Evolutionary conservation across 176 grass and related monocot species (phyloP).

Genomic region (Hordeum vulgare): DNA sequence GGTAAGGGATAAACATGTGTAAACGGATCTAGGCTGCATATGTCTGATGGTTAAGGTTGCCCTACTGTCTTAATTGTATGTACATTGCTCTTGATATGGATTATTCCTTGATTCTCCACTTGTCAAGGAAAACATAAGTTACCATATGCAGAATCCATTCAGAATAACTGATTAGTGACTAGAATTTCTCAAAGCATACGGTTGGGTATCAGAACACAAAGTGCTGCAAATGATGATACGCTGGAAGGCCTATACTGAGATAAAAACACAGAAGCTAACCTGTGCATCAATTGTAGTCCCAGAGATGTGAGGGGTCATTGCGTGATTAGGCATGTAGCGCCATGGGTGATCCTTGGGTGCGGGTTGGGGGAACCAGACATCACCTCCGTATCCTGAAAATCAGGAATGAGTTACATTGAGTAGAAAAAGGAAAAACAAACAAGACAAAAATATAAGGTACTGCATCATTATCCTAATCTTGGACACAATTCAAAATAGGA

Average conservation of each 20-base stretch:
- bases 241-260: background rate
- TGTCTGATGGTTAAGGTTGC: background rate
- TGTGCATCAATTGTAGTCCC: conserved; percentile 77
- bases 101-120: background rate
- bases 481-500: background rate
- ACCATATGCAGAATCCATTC: background rate
- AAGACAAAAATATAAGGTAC: background rate
- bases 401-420: background rate
- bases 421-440: background rate
- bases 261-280: conserved; percentile 14
- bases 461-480: background rate
- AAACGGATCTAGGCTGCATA: background rate
- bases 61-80: background rate
- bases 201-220: background rate
- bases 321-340: conserved; percentile 91
- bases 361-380: conserved; percentile 89
- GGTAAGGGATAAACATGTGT: background rate
- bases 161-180: background rate
- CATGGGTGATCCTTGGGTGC: conserved; percentile 73
- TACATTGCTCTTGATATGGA: background rate
- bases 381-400: conserved; percentile 69
- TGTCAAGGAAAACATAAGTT: background rate
- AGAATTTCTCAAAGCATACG: background rate
- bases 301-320: conserved; percentile 83
- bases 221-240: background rate